A percentile compares a stretch with the other conserved stretches of the same genome.
Conservation (phyloP, 208 protist species). For the Porcisia deanei region DNA sequence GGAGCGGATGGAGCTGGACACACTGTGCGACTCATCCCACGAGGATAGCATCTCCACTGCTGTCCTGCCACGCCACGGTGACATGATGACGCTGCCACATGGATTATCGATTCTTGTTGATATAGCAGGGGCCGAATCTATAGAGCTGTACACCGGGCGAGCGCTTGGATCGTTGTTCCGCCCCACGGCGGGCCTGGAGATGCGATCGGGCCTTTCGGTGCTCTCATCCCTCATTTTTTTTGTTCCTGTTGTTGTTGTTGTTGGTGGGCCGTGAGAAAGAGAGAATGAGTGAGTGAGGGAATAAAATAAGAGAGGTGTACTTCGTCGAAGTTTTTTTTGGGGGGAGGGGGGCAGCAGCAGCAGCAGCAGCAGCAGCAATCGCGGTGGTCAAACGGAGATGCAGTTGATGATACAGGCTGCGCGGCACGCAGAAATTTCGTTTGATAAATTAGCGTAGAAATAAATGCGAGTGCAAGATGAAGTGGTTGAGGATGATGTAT, state of each 20-base stretch:
- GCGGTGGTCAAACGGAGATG: too few species aligned
- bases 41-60: not conserved
- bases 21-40: constrained; percentile 31
- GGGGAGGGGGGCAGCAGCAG: too few species aligned
- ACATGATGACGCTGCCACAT: not conserved
- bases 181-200: not conserved
- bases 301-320: not conserved
- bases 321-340: too few species aligned
- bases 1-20: constrained; percentile 37
- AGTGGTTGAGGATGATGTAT: too few species aligned
- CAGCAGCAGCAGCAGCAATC: too few species aligned
- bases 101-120: not conserved
- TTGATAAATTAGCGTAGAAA: too few species aligned
- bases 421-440: too few species aligned
- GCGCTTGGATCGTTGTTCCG: not conserved
- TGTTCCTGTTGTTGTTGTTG: too few species aligned
- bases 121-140: not conserved
- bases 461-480: too few species aligned
- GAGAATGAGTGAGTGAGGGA: not conserved
- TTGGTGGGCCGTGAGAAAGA: not conserved
- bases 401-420: too few species aligned
- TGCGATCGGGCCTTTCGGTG: not conserved
- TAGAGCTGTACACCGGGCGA: not conserved
- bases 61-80: constrained; percentile 1
- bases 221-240: not conserved